Base-by-base conservation (phyloP, 1,284 basidiomycete genomes). In the Cryptococcus deneoformans region DNA sequence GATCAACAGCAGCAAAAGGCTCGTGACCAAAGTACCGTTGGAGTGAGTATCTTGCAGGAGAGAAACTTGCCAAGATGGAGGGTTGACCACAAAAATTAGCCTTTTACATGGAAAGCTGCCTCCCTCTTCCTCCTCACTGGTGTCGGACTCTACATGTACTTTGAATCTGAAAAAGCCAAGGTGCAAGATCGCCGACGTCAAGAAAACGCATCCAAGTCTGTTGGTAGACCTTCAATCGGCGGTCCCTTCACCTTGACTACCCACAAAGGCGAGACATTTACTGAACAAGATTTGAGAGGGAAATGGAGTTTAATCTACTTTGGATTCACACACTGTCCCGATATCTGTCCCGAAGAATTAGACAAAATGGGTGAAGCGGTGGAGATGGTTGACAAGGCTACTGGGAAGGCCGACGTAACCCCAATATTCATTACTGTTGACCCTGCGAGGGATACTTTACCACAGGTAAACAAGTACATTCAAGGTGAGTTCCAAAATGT, bases 301-400 rank as follows among this genome's bases (percentile, higher is more conserved):
- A 87, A 91, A 82, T 84, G 83, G 79, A 89, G 83, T 42, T 80
- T 99, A 63, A 87, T 99, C 56, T 99, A 99, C 80, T 97, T 97
- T 77, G 93, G 93, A 11, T 96, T 96, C 80, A 93, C 92, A 37
- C 93, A 96, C 77, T 96, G 93, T 76, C 96, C 95, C 3, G 96
- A 99, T 77, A 98, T 99, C 60, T 99, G 95, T 75, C 95, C 95
- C 1, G 92, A 96, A 62, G 95, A 99, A 79, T 82, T 99, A 37
- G 95, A 99, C 82, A 99, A 99, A 81, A 88, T 98, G 83, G 86
- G 88, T 20, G 82, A 80, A 1, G 87, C 94, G n/a, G 83, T 98
- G 38, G 82, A 89, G 44, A 79, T 57, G 54, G 55, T 79, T 87
- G 90, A 91, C 70, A 84, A 86, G 62, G 79, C 84, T 55, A 80